phyloP scores from a whole-genome alignment of 768 basidiomycete species.

The Collybia nuda region DNA sequence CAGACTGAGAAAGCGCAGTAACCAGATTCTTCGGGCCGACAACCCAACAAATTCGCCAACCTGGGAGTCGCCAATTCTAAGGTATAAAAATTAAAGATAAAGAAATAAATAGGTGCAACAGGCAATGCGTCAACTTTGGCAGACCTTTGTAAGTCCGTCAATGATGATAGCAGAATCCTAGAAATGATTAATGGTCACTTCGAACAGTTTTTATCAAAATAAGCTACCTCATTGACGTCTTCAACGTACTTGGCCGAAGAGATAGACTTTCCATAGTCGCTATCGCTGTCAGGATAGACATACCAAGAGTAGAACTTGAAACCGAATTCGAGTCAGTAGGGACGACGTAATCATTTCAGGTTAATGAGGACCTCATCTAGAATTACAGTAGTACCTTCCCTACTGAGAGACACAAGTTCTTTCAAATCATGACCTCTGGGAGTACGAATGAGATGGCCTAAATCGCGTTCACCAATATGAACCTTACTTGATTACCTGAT shows the following conservation, averaged over 20 bases:
- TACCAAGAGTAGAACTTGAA: slow-evolving; percentile 93
- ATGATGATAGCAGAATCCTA: slow-evolving; percentile 83
- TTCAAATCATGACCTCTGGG: slow-evolving; percentile 75
- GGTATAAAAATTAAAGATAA: neutral
- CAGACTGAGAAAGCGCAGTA: slow-evolving; percentile 88
- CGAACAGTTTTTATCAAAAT: too few species aligned
- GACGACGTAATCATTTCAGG: neutral
- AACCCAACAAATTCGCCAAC: slow-evolving; percentile 95
- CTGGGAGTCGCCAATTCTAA: slow-evolving; percentile 93
- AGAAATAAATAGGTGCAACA: neutral
- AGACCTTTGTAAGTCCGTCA: slow-evolving; percentile 89
- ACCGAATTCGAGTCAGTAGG: slow-evolving; percentile 2
- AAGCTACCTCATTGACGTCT: slow-evolving; percentile 73
- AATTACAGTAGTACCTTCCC: slow-evolving; percentile 81
- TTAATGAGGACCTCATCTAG: slow-evolving; percentile 66
- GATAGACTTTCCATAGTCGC: slow-evolving; percentile 74
- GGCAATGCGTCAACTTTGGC: neutral
- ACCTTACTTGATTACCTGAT: slow-evolving; percentile 51
- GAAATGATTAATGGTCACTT: too few species aligned
- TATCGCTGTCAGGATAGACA: slow-evolving; percentile 78
- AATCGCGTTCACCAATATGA: neutral
- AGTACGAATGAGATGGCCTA: slow-evolving; percentile 2
- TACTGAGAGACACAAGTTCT: slow-evolving; percentile 70
- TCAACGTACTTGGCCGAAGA: slow-evolving; percentile 84
- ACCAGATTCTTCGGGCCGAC: slow-evolving; percentile 87